A percentile compares a stretch with the other conserved stretches of the same genome.
phyloP scores from a whole-genome alignment of 805 yeast species.

The Candida sithepensis region DNA sequence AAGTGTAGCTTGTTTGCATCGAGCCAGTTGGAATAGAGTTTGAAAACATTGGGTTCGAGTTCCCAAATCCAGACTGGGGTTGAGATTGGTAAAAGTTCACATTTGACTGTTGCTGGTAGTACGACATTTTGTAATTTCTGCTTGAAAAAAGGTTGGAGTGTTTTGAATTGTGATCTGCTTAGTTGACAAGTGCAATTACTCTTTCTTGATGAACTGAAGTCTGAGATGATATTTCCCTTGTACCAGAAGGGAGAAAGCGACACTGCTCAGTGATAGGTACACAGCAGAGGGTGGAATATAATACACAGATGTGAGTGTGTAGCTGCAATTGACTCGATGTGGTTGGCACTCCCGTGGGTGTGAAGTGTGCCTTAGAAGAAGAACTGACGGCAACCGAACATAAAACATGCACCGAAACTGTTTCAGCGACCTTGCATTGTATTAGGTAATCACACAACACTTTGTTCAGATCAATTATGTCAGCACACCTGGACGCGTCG shows the following conservation, averaged over 20 bases:
- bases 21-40: conserved; percentile 27
- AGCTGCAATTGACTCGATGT: too few relatives aligned
- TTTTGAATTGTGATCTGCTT: background rate
- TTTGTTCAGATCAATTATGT: too few relatives aligned
- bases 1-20: conserved; percentile 23
- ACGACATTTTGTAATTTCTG: conserved; percentile 25
- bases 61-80: background rate
- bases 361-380: background rate
- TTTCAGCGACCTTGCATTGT: background rate
- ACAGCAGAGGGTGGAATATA: background rate
- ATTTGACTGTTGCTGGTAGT: conserved; percentile 29
- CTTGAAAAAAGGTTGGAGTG: background rate
- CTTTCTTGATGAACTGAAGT: too few relatives aligned
- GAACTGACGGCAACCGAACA: too few relatives aligned
- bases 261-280: too few relatives aligned
- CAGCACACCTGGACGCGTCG: too few relatives aligned
- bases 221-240: too few relatives aligned
- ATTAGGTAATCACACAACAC: background rate
- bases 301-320: background rate
- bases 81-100: conserved; percentile 13
- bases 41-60: conserved; percentile 2
- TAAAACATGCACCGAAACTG: too few relatives aligned
- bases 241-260: too few relatives aligned
- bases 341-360: too few relatives aligned
- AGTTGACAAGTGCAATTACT: background rate